Conservation (phyloP, 495 filamentous ascomycete genomes). For the Annulohypoxylon moriforme region DNA sequence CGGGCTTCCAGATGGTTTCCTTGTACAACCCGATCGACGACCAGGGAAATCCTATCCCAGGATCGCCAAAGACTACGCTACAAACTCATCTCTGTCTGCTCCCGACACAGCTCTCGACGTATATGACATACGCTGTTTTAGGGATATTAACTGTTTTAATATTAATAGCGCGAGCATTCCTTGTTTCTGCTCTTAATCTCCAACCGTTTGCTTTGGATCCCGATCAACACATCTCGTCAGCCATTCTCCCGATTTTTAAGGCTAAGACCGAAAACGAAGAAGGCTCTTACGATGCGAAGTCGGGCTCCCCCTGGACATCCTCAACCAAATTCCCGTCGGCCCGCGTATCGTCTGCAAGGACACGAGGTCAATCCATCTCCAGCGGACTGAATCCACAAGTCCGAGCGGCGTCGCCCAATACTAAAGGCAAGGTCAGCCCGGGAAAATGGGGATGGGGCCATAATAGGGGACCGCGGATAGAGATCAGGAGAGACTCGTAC, state of each 20-base stretch:
- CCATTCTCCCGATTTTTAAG: slow-evolving; percentile 58
- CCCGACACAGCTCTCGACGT: slow-evolving; percentile 85
- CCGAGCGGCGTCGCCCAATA: slow-evolving; percentile 22
- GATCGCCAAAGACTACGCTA: slow-evolving; percentile 65
- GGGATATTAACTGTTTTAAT: slow-evolving; percentile 68
- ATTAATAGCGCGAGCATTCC: slow-evolving; percentile 70
- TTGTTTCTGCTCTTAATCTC: slow-evolving; percentile 61
- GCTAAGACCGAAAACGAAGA: slow-evolving; percentile 60
- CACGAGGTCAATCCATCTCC: slow-evolving; percentile 37
- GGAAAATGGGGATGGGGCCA: slow-evolving; percentile 55
- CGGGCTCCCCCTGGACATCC: slow-evolving; percentile 36
- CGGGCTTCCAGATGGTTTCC: slow-evolving; percentile 88
- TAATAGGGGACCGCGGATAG: slow-evolving; percentile 53
- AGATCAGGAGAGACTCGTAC: slow-evolving; percentile 56
- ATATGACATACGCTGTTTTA: slow-evolving; percentile 77
- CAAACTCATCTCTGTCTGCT: slow-evolving; percentile 93
- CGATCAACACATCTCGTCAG: slow-evolving; percentile 29
- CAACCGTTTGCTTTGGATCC: slow-evolving; percentile 59
- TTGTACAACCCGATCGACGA: slow-evolving; percentile 89
- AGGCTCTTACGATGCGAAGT: slow-evolving; percentile 37
- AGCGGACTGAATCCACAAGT: slow-evolving; percentile 25
- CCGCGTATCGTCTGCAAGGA: slow-evolving; percentile 36
- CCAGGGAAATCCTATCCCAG: slow-evolving; percentile 65
- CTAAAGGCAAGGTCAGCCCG: slow-evolving; percentile 26
- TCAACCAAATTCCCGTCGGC: slow-evolving; percentile 46